Base-by-base conservation (phyloP, 495 filamentous ascomycete species). In the Bryoglossum gracile region DNA sequence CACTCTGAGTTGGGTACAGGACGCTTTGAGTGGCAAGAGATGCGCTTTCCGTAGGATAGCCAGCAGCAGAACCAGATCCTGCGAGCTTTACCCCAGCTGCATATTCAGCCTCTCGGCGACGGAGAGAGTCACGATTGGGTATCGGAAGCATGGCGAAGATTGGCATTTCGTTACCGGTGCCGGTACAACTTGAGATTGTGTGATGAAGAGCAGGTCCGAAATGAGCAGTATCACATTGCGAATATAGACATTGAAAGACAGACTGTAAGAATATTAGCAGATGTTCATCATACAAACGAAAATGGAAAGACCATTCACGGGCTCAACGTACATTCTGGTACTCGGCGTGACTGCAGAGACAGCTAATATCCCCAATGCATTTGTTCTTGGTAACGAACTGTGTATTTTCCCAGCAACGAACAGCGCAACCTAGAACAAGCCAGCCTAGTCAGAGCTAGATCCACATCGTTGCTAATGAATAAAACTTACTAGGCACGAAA, bases 351-450 rank as follows among this genome's bases (percentile, higher is more conserved):
- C 56, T 51, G 43, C 66, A 65, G n/a, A 65, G 52, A 39, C 63
- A 66, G 41, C 53, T 48, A 3, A 51, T 38, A 28, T 61, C 61
- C 8, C 56, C 48, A 23, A 48, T 58, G 36, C 55, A 49, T 47
- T 48, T 53, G 48, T 52, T 69, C 47, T 47, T 53, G 49, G 51
- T 70, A 50, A 70, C 61, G 26, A 60, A 61, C 49, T 58, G 61
- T 18, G 65, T 66, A 37, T 68, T 67, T 17, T 67, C 67, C 68
- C 65, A 65, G 51, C 71, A 74, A n/a, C 46, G 22, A 4, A 43
- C 1, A 34, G 55, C 55, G 33, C 50, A 57, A 32, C 13, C 55
- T 57, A 43, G 26, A 18, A 14, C 9, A 18, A 17, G 14, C 16
- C 50, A 57, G 26, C 8, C 50, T 54, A 36, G 26, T 5, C 4